phyloP scores from a whole-genome alignment of 2,329 filamentous ascomycete species.

The Botryosphaeria dothidea region DNA sequence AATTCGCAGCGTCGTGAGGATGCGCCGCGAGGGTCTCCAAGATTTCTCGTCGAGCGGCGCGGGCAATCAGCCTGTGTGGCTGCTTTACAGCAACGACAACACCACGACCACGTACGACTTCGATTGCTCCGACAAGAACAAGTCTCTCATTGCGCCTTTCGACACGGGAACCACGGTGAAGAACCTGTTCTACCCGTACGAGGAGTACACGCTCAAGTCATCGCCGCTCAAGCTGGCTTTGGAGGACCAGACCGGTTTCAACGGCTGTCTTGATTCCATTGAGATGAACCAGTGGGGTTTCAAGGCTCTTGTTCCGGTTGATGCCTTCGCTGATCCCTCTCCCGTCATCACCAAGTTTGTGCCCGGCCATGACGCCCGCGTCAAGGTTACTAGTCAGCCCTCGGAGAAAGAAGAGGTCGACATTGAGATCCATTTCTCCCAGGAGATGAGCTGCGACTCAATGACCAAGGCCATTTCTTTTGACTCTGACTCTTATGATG shows the following conservation, averaged over 20 bases:
- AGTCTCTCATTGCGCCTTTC: constrained; percentile 60
- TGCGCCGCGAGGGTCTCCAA: constrained; percentile 41
- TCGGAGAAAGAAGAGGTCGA: constrained; percentile 47
- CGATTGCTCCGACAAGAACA: constrained; percentile 54
- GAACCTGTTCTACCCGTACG: constrained; percentile 64
- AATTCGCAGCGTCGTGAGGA: constrained; percentile 57
- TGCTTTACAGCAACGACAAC: constrained; percentile 54
- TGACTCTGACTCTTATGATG: constrained; percentile 54
- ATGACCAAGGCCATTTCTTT: constrained; percentile 54
- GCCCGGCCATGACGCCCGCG: constrained; percentile 62
- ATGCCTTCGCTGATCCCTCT: constrained; percentile 51
- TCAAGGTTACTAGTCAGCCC: constrained; percentile 50
- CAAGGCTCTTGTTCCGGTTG: constrained; percentile 59
- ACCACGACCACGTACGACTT: constrained; percentile 56
- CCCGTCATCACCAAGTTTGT: constrained; percentile 62
- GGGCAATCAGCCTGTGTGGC: constrained; percentile 53
- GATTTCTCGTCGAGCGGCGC: constrained; percentile 43
- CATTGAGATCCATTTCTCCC: constrained; percentile 60
- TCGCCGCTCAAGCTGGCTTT: constrained; percentile 45
- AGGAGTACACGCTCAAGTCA: constrained; percentile 53
- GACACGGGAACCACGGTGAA: constrained; percentile 56
- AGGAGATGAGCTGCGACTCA: constrained; percentile 61
- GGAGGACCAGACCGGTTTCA: constrained; percentile 41
- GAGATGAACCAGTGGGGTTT: constrained; percentile 59
- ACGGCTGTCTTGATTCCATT: constrained; percentile 58